Evolutionary conservation across 106 monocot genomes (phyloP).

Genomic region (Allium cepa): DNA sequence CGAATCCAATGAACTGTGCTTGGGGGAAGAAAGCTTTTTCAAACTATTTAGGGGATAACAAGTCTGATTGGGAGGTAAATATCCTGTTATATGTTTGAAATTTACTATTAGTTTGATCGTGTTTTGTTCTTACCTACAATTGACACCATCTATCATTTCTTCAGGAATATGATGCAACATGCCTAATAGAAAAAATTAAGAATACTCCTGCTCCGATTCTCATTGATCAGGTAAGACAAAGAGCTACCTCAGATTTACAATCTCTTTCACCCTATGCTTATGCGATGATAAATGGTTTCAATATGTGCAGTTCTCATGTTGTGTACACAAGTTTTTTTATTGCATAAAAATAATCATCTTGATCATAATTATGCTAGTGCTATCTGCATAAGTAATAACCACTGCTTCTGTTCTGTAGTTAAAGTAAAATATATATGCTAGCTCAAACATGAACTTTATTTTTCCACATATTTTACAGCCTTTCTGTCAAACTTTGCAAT

Average conservation of each 20-base stretch:
- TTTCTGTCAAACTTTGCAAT: too few relatives aligned
- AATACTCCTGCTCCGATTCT: conserved; percentile 64
- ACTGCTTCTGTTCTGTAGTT: too few relatives aligned
- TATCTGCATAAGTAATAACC: neutral
- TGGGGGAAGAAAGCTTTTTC: conserved; percentile 98
- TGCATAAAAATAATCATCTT: neutral
- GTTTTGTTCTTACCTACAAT: neutral
- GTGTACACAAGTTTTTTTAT: conserved; percentile 1
- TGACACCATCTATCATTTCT: conserved; percentile 2
- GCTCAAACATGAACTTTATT: too few relatives aligned
- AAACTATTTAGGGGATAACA: conserved; percentile 74
- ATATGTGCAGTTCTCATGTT: neutral
- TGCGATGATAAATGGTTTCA: too few relatives aligned
- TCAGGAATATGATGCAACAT: conserved; percentile 95
- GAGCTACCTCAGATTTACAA: neutral
- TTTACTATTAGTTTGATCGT: neutral
- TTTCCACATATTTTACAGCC: too few relatives aligned
- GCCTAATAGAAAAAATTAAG: conserved; percentile 46
- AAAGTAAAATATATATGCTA: too few relatives aligned
- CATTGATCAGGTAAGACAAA: conserved; percentile 70
- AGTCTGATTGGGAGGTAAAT: conserved; percentile 84
- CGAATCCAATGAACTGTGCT: conserved; percentile 80
- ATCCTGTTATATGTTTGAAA: neutral
- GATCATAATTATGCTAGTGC: neutral
- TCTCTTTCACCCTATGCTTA: neutral